Base-by-base conservation (phyloP, 805 yeast genomes). In the Ogataea degrootiae region DNA sequence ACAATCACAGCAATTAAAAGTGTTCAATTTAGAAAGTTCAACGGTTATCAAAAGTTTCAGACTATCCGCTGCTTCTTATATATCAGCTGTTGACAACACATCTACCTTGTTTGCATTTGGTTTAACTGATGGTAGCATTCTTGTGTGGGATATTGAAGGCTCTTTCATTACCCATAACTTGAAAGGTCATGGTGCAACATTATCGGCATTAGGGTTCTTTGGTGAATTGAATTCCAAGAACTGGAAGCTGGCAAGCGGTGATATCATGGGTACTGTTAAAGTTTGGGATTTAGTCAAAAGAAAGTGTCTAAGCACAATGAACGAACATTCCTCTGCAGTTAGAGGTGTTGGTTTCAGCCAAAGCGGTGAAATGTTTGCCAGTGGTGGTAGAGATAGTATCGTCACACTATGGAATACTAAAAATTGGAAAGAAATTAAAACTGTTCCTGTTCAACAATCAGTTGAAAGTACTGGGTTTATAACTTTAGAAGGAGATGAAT, bases 71-170 rank as follows among this genome's bases (percentile, higher is more conserved):
- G 96, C 97, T 1, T 85, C 87, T 2, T 87, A 87, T 64, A 83
- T 89, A 11, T 76, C 89, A 40, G 73, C 85, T 11, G 79, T 79
- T 21, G 99, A 94, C 65, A 63, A 77, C 3, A 88, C 97, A 0
- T 84, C 96, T 2, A 82, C 96, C 3, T 71, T 94, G 35, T 79
- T 91, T 59, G 96, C 97, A 17, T 83, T 94, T 60, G 99, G 99
- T 37, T 90, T 96, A 41, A 86, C 97, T 0, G 99, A 94, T 66
- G 98, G 99, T 42, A 77, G 82, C 38, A 85, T 91, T 16, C 82
- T 87, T 40, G 95, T 94, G 1, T 90, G 96, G 85, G 99, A 94
- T 65, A 76, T 94, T 35, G 91, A 82, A 53, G 90, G 90, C 34
- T 91, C 94, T 1, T 88, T 77, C 54, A 79, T 85, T 3, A 94